Evolutionary conservation across 495 filamentous ascomycete species (phyloP), one percentile per base, ranked within the genome.

Genomic region (Hypoxylon fragiforme): DNA sequence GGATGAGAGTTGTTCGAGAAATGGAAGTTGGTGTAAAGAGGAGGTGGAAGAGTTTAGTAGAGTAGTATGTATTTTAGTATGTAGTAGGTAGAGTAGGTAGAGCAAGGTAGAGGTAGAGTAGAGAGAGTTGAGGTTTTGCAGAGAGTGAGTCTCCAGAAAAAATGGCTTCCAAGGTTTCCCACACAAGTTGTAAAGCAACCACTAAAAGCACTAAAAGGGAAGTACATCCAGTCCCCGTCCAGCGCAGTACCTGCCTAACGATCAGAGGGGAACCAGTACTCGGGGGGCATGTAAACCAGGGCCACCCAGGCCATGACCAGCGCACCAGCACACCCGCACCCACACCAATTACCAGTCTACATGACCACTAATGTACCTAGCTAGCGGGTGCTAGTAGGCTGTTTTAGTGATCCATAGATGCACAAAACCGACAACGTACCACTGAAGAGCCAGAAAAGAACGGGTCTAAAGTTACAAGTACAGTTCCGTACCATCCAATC

Each of bases 61-160:
- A n/a, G n/a, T n/a, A n/a, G n/a, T n/a, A n/a, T n/a, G n/a, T n/a
- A n/a, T n/a, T n/a, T n/a, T n/a, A n/a, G n/a, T n/a, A n/a, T n/a
- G n/a, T n/a, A n/a, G n/a, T n/a, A n/a, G n/a, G n/a, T n/a, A n/a
- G n/a, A n/a, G n/a, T n/a, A n/a, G n/a, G n/a, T n/a, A n/a, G n/a
- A n/a, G n/a, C n/a, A n/a, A n/a, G n/a, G n/a, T n/a, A 64, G n/a
- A n/a, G n/a, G n/a, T n/a, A n/a, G n/a, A n/a, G n/a, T n/a, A n/a
- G n/a, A 62, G 43, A 57, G 57, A 55, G 62, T n/a, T 58, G 65
- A 68, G 65, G 65, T 68, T 68, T 68, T 68, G 62, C 62, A 63
- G 65, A 47, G 53, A 47, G 50, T 51, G 41, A 63, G 58, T 68
- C 60, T 54, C 60, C 56, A 56, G 59, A 68, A 64, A 67, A 54